These are phyloP conservation scores for Bjerkandera adusta DNA, from an alignment of 1,284 basidiomycete species.

Conservation along the genomic window DNA sequence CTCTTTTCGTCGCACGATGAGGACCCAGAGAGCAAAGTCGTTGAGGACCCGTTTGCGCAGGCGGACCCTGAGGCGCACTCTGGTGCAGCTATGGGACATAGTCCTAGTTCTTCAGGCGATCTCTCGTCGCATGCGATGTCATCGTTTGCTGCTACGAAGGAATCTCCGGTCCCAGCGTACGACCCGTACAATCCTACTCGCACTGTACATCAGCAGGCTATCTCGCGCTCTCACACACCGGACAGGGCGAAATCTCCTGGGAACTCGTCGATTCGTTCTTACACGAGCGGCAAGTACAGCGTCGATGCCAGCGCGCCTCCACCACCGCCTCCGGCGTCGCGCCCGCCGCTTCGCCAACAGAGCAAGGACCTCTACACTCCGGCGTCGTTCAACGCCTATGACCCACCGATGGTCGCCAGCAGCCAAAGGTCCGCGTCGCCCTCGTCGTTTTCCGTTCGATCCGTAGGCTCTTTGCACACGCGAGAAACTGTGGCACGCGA, in stretches of 20 bases:
- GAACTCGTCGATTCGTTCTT: slow-evolving; percentile 24
- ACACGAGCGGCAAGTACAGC: slow-evolving; percentile 13
- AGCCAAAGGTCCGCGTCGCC: slow-evolving; percentile 23
- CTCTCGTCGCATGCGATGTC: too few relatives aligned
- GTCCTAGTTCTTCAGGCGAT: too few relatives aligned
- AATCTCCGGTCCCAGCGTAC: too few relatives aligned
- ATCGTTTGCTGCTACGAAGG: too few relatives aligned
- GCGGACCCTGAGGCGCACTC: too few relatives aligned
- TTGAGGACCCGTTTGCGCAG: too few relatives aligned
- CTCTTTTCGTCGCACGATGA: too few relatives aligned
- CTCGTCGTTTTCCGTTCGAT: slow-evolving; percentile 25
- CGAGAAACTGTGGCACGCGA: slow-evolving; percentile 17
- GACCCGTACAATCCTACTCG: slow-evolving; percentile 8
- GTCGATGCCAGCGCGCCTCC: slow-evolving; percentile 1
- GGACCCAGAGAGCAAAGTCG: too few relatives aligned
- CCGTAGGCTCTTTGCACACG: slow-evolving; percentile 12
- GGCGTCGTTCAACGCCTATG: slow-evolving; percentile 15
- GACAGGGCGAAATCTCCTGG: slow-evolving; percentile 25
- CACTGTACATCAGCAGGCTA: slow-evolving; percentile 8
- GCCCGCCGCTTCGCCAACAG: slow-evolving; percentile 4
- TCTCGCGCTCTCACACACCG: slow-evolving; percentile 20
- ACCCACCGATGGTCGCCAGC: slow-evolving; percentile 1
- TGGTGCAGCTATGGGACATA: too few relatives aligned
- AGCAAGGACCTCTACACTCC: slow-evolving; percentile 1
- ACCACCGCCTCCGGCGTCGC: slow-evolving; percentile 9